Evolutionary conservation across 2,329 filamentous ascomycete genomes (phyloP).

Genomic region (Exophiala calicioides): DNA sequence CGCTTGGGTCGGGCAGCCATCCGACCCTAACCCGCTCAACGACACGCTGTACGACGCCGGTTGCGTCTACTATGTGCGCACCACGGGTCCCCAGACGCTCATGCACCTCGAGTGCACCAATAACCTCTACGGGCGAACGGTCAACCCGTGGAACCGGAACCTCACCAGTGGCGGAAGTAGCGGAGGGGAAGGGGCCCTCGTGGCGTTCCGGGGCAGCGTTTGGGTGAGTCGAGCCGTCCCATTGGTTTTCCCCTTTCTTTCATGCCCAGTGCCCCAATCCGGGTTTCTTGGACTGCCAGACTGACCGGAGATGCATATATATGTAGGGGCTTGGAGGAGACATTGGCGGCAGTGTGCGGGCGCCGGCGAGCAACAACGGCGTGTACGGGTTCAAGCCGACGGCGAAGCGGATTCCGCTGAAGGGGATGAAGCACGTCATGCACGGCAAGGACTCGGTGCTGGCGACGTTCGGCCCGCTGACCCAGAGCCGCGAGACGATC

Average conservation of each 20-base stretch:
- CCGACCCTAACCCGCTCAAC: constrained; percentile 30
- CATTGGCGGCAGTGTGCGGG: constrained; percentile 47
- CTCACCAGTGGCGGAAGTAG: constrained; percentile 56
- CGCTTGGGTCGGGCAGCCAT: constrained; percentile 31
- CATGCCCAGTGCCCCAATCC: no score
- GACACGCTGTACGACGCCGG: constrained; percentile 35
- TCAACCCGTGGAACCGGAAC: constrained; percentile 56
- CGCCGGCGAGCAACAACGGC: constrained; percentile 43
- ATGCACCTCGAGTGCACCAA: constrained; percentile 37
- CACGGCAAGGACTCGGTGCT: constrained; percentile 39
- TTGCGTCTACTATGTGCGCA: constrained; percentile 36
- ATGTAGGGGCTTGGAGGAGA: constrained; percentile 55
- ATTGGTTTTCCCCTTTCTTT: no score
- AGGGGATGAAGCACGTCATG: constrained; percentile 15
- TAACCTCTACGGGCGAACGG: constrained; percentile 43
- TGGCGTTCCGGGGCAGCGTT: constrained; percentile 52
- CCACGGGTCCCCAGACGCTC: constrained; percentile 34
- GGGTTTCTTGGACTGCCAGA: no score
- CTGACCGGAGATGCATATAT: background rate
- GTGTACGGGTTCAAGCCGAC: constrained; percentile 46
- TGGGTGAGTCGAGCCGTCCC: constrained; percentile 14
- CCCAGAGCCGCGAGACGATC: constrained; percentile 53
- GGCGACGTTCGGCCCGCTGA: constrained; percentile 56
- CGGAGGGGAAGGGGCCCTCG: constrained; percentile 59
- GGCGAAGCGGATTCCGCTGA: constrained; percentile 40